Conservation (phyloP, 176 grass and related monocot species). For the Oryza glumipatula region DNA sequence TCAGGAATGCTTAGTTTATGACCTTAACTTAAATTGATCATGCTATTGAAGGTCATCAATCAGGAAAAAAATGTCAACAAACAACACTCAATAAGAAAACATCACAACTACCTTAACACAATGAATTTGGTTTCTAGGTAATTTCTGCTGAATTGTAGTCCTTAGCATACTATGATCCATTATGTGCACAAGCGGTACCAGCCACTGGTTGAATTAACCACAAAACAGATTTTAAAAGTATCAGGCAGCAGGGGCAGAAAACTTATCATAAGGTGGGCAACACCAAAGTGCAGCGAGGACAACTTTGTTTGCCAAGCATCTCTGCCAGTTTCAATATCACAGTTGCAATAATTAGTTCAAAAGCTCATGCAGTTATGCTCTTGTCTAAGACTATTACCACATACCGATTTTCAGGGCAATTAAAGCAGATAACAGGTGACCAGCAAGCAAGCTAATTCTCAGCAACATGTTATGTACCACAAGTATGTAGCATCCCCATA, state of each 20-base stretch:
- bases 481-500: constrained; percentile 21
- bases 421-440: background rate
- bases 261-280: background rate
- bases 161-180: background rate
- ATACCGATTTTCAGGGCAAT: background rate
- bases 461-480: background rate
- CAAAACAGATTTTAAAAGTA: background rate
- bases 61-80: background rate
- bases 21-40: background rate
- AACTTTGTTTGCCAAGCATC: background rate
- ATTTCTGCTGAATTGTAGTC: background rate
- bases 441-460: constrained; percentile 14
- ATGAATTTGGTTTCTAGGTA: background rate
- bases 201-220: background rate
- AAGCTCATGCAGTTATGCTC: background rate
- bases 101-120: background rate
- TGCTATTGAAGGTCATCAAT: background rate
- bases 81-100: background rate
- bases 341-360: background rate
- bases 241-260: background rate
- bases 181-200: background rate
- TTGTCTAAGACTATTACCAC: background rate
- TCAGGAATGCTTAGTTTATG: background rate
- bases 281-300: background rate
- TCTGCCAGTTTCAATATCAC: background rate